Evolutionary conservation across 495 filamentous ascomycete species (phyloP).

Genomic region (Thermothielavioides terrestris): DNA sequence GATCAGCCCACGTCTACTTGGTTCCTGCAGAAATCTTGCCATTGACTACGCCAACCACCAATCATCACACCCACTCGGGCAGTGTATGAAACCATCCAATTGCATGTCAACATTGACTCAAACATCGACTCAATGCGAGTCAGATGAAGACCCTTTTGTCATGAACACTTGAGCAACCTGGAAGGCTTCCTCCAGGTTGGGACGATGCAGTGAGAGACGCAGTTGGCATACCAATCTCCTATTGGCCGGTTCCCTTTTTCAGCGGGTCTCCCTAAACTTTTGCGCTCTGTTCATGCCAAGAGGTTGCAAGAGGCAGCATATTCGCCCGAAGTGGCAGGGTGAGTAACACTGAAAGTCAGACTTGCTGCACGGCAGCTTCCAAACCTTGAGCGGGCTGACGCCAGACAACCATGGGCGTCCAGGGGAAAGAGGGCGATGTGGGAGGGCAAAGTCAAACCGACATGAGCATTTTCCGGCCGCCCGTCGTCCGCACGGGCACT

Average conservation of each 20-base stretch:
- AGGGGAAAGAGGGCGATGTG: not conserved
- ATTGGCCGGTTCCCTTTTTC: constrained; percentile 2
- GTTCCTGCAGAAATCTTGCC: too few species aligned
- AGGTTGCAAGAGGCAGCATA: not conserved
- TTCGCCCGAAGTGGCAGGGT: constrained; percentile 4
- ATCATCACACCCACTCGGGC: too few species aligned
- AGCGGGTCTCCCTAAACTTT: not conserved
- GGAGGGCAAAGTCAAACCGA: constrained; percentile 7
- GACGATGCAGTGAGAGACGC: too few species aligned
- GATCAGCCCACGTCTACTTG: too few species aligned
- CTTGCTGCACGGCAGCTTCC: not conserved
- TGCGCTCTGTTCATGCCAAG: not conserved
- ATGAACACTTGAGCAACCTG: too few species aligned
- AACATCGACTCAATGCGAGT: too few species aligned
- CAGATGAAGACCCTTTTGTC: too few species aligned
- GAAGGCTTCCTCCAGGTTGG: too few species aligned
- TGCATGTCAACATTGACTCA: too few species aligned
- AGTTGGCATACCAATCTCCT: not conserved
- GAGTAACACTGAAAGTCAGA: constrained; percentile 3
- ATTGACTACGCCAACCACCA: too few species aligned
- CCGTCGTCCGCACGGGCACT: constrained; percentile 58
- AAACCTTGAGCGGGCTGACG: not conserved
- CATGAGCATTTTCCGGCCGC: constrained; percentile 59
- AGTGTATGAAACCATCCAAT: too few species aligned
- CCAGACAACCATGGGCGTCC: not conserved